Percentiles rank a stretch among this genome's conserved stretches.
Conservation (phyloP, 2,329 filamentous ascomycete genomes). For the Aureobasidium vineae region DNA sequence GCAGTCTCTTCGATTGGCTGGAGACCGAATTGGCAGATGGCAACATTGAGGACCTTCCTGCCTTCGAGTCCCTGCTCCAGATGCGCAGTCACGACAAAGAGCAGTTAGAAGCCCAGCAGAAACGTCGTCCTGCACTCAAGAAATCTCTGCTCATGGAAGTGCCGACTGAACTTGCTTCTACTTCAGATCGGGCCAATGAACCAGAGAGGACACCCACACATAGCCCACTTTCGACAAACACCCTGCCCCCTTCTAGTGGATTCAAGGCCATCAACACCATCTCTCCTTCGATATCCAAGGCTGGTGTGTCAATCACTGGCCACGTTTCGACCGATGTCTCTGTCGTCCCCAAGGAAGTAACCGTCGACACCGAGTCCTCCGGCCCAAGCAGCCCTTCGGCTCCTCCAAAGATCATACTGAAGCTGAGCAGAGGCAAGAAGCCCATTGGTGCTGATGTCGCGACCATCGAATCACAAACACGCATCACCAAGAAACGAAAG, state of each 20-base stretch:
- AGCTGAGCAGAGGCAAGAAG: neutral
- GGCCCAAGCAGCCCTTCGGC: no score
- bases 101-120: neutral
- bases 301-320: neutral
- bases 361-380: neutral
- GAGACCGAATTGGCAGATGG: neutral
- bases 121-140: neutral
- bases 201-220: neutral
- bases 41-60: slow-evolving; percentile 9
- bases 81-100: neutral
- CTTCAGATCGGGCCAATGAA: neutral
- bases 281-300: neutral
- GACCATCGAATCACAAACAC: neutral
- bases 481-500: neutral
- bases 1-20: slow-evolving; percentile 6
- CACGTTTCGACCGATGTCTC: neutral
- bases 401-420: neutral
- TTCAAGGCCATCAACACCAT: neutral
- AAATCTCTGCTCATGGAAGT: neutral
- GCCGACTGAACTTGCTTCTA: neutral
- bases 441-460: neutral
- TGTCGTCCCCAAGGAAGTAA: neutral
- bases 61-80: neutral
- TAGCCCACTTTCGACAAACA: neutral
- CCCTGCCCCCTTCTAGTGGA: no score